Evolutionary conservation across 306 rosid species (phyloP).

Genomic region (Malus sylvestris): DNA sequence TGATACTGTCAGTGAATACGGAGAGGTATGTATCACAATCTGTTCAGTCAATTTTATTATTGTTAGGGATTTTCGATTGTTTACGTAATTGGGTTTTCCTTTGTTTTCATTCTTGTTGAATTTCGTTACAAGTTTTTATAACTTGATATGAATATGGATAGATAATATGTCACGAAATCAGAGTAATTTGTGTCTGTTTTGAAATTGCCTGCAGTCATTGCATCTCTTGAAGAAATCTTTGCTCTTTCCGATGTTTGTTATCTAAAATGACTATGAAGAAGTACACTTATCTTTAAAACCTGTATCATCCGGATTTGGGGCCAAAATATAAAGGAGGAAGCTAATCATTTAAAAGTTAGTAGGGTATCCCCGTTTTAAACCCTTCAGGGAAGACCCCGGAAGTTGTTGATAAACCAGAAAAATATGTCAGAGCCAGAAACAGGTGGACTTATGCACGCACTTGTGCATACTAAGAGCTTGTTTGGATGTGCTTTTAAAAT

Average conservation of each 20-base stretch:
- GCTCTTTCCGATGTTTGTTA: background rate
- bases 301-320: background rate
- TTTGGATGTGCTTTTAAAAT: too few relatives aligned
- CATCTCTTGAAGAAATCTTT: background rate
- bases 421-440: background rate
- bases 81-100: background rate
- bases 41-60: background rate
- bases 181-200: background rate
- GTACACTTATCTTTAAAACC: background rate
- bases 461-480: background rate
- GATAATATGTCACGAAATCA: background rate
- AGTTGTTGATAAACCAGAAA: background rate
- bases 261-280: background rate
- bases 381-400: background rate
- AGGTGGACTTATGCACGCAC: background rate
- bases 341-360: background rate
- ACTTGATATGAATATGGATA: background rate
- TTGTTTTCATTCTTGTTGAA: background rate
- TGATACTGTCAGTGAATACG: conserved; percentile 64
- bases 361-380: background rate
- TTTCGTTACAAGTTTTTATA: background rate
- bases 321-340: background rate
- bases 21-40: conserved; percentile 36
- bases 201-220: background rate
- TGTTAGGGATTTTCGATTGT: background rate